phyloP scores from a whole-genome alignment of 306 rosid species.

The Cotoneaster glaucophyllus region DNA sequence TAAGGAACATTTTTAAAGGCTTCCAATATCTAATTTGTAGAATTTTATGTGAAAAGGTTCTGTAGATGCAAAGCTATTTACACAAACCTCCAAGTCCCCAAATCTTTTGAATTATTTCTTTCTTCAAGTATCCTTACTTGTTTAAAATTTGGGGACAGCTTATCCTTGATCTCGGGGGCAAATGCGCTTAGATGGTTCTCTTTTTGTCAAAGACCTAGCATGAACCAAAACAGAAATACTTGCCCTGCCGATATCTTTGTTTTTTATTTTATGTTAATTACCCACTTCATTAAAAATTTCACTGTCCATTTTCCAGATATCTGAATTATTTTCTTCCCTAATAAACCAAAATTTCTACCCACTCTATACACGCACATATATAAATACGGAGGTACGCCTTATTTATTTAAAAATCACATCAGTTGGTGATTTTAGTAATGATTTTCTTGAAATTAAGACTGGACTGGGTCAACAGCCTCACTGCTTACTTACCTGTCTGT shows the following conservation, averaged over 20 bases:
- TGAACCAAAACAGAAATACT: neutral
- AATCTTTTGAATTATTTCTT: neutral
- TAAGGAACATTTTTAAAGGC: neutral
- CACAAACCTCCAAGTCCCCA: neutral
- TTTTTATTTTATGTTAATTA: neutral
- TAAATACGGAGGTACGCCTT: neutral
- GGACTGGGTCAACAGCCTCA: conserved; percentile 27
- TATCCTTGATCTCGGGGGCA: neutral
- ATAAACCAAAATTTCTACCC: neutral
- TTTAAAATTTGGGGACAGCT: conserved; percentile 13
- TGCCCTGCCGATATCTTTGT: neutral
- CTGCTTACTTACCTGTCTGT: conserved; percentile 11
- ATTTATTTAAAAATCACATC: neutral
- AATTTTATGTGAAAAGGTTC: neutral
- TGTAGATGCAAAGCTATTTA: neutral
- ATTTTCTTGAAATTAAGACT: neutral
- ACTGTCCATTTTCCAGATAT: neutral
- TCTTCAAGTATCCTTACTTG: neutral
- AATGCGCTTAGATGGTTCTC: conserved; percentile 1
- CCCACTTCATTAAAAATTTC: neutral
- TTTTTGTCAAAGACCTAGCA: neutral
- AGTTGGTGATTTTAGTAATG: conserved; percentile 12
- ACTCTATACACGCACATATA: neutral
- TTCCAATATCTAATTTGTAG: neutral
- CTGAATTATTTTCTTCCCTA: neutral